Evolutionary conservation across 2,329 filamentous ascomycete species (phyloP), one percentile per base, ranked within the genome.

Genomic region (Nemania abortiva): DNA sequence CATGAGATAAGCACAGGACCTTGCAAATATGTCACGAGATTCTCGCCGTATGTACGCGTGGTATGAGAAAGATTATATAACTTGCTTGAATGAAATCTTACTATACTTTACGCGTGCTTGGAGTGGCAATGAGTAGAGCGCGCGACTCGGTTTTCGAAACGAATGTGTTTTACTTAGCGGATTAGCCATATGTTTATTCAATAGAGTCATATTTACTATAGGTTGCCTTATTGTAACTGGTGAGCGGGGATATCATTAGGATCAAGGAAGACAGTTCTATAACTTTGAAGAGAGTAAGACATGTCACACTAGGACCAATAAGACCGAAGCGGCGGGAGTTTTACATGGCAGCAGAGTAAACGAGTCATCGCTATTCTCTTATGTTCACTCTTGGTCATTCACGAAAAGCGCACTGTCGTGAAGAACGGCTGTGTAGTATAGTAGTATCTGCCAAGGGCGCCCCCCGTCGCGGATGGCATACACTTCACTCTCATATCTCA

Each of bases 1-100:
- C 55, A 42, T 31, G 27, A 68, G 60, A 68, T 64, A 57, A 68
- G 55, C 27, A 29, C 37, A 39, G 9, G 22, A 15, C 22, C 27
- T 31, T 52, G 49, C 13, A 31, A 53, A 20, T 49, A 49, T 9
- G n/a, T 24, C 47, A 49, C n/a, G 11, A 49, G n/a, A 18, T 22
- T 49, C n/a, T 6, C 11, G 6, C 20, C 20, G 22, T 24, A 42
- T 15, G 39, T 15, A 5, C 18, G 13, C 5, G 15, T 42, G 39
- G 15, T 27, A 27, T 27, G 24, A 27, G 24, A 2, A 5, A 27
- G 24, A 27, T 27, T 37, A 10, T 37, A 13, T 6, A 9, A 9
- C 34, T 13, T 37, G 11, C 34, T 42, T 18, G 39, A 18, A 18
- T 11, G 39, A 42, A 15, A 42, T 42, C 39, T 15, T 6, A 42